A percentile compares a stretch with the other conserved stretches of the same genome.
phyloP scores from a whole-genome alignment of 2,329 filamentous ascomycete species.

The Botryotinia globosa region DNA sequence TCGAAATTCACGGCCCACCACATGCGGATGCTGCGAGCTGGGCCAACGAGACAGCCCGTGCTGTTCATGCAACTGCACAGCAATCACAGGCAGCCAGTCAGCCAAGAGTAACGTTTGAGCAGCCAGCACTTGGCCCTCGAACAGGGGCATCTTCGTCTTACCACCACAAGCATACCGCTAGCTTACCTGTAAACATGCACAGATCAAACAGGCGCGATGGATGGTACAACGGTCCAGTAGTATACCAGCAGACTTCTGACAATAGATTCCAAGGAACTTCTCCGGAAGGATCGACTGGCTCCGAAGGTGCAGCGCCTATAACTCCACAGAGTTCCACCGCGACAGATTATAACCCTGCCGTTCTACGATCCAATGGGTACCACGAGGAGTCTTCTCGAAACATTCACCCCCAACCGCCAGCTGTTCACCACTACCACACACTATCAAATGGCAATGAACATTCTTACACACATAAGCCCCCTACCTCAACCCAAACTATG shows the following conservation, averaged over 20 bases:
- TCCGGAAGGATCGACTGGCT: constrained; percentile 54
- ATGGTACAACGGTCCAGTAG: constrained; percentile 65
- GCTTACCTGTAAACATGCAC: constrained; percentile 55
- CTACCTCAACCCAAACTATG: constrained; percentile 36
- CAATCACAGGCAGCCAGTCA: constrained; percentile 46
- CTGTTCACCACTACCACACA: constrained; percentile 28
- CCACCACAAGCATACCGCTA: constrained; percentile 55
- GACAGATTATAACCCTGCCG: constrained; percentile 51
- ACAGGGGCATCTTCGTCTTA: constrained; percentile 33
- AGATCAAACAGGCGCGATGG: constrained; percentile 64
- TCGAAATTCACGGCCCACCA: constrained; percentile 59
- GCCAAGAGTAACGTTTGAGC: constrained; percentile 54
- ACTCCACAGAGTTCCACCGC: constrained; percentile 47
- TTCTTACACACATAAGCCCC: constrained; percentile 32
- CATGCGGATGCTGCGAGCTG: constrained; percentile 54
- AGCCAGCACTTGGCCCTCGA: constrained; percentile 44
- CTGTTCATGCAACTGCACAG: constrained; percentile 54
- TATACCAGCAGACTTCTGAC: constrained; percentile 30
- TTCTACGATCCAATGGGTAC: constrained; percentile 49
- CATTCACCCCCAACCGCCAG: constrained; percentile 25
- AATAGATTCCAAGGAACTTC: constrained; percentile 46
- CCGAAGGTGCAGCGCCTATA: constrained; percentile 50
- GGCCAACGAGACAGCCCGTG: constrained; percentile 56
- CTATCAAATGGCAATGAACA: constrained; percentile 23
- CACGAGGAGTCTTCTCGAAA: constrained; percentile 40